Percentiles rank a stretch among this genome's conserved stretches.
Evolutionary conservation across 2,329 filamentous ascomycete species (phyloP).

Genomic region (Raffaelea ambrosiae): DNA sequence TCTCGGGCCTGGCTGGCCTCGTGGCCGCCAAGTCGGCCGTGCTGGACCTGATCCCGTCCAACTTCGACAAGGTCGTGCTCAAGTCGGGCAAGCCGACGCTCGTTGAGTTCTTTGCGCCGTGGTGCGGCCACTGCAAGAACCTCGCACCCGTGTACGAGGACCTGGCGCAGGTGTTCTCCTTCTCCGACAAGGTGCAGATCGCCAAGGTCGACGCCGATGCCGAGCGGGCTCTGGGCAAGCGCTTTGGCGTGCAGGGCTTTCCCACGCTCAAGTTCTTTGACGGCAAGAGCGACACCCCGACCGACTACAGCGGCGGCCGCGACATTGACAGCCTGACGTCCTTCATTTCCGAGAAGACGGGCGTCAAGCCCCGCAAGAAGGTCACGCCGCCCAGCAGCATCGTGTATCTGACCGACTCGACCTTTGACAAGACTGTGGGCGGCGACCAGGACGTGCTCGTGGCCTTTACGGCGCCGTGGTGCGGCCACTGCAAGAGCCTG

Average conservation of each 20-base stretch:
- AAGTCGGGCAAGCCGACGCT: constrained; percentile 91
- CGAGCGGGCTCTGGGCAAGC: constrained; percentile 74
- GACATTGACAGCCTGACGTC: constrained; percentile 76
- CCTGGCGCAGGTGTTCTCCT: constrained; percentile 65
- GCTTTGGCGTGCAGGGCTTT: constrained; percentile 87
- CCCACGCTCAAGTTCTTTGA: constrained; percentile 98
- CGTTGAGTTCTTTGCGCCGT: constrained; percentile 96
- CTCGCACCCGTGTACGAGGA: constrained; percentile 94
- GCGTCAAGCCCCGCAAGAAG: constrained; percentile 71
- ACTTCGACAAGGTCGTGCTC: constrained; percentile 86
- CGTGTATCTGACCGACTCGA: constrained; percentile 68
- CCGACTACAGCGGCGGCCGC: constrained; percentile 78
- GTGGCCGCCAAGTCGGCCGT: constrained; percentile 71
- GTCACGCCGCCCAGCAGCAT: constrained; percentile 66
- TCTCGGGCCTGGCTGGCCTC: constrained; percentile 42
- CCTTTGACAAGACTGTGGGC: constrained; percentile 71
- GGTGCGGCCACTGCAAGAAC: constrained; percentile 99
- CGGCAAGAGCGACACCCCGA: constrained; percentile 78
- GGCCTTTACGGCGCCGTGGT: constrained; percentile 97
- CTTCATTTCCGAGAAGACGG: constrained; percentile 83
- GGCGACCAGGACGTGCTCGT: constrained; percentile 84
- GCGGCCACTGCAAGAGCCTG: constrained; percentile 95
- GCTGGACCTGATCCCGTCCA: constrained; percentile 77
- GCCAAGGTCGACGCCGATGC: constrained; percentile 95
- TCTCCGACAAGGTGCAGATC: constrained; percentile 68